These are phyloP conservation scores for Saccharomyces eubayanus DNA, from an alignment of 805 yeast species.

Conservation along the genomic window DNA sequence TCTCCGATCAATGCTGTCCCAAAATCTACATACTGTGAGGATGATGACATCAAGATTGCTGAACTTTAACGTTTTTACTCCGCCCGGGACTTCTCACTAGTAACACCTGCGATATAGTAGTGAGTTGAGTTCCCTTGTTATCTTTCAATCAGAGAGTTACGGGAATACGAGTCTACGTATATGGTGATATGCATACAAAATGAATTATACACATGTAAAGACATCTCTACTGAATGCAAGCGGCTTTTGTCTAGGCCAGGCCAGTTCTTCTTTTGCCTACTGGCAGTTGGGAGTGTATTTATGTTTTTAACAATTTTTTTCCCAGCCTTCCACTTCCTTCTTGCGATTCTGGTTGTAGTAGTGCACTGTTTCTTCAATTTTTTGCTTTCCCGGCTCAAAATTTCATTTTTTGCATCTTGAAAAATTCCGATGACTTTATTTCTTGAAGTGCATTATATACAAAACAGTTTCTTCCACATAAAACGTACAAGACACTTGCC, in stretches of 20 bases:
- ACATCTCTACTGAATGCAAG: background rate
- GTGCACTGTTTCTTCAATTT: background rate
- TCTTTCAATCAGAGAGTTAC: background rate
- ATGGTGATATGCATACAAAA: background rate
- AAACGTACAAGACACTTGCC: background rate
- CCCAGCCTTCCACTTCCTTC: background rate
- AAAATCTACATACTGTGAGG: conserved; percentile 23
- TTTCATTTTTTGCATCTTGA: background rate
- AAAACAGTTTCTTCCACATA: background rate
- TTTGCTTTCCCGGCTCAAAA: background rate
- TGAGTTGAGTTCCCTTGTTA: background rate
- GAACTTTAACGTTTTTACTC: background rate
- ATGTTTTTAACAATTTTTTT: background rate
- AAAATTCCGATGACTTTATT: background rate
- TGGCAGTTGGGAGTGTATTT: background rate
- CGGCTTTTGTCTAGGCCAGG: background rate
- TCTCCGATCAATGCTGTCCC: background rate
- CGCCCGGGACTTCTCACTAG: background rate
- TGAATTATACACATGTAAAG: background rate
- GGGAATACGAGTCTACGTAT: background rate
- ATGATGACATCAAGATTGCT: conserved; percentile 15
- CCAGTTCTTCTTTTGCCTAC: background rate
- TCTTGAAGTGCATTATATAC: background rate
- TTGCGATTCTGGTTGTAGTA: background rate
- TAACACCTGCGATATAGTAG: background rate